Conservation (phyloP, 805 yeast genomes). For the Starmerella cellae region DNA sequence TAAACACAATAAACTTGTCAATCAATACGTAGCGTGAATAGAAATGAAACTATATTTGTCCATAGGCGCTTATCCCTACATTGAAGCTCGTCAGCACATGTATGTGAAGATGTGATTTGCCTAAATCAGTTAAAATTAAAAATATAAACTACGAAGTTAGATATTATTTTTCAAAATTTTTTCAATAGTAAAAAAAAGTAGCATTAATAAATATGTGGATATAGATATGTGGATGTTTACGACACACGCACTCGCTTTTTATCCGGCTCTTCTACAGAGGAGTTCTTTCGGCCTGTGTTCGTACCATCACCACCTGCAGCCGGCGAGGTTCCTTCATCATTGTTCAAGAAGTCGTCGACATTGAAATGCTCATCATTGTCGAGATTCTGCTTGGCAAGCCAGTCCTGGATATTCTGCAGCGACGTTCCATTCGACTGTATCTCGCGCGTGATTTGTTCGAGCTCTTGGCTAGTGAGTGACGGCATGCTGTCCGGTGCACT, state of each 20-base stretch:
- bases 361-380: constrained; percentile 16
- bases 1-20: too few species aligned
- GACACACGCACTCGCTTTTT: constrained; percentile 8
- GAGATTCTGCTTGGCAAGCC: constrained; percentile 9
- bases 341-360: constrained; percentile 20
- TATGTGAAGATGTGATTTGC: too few species aligned
- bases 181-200: constrained; percentile 12
- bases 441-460: constrained; percentile 15
- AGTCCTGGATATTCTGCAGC: constrained; percentile 18
- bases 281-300: not conserved
- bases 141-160: too few species aligned
- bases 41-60: too few species aligned
- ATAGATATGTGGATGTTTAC: not conserved
- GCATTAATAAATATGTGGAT: constrained; percentile 2
- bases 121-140: too few species aligned
- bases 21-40: too few species aligned
- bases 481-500: constrained; percentile 6
- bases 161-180: constrained; percentile 20
- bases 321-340: constrained; percentile 7
- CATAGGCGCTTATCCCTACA: too few species aligned
- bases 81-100: too few species aligned
- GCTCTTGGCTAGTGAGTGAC: constrained; percentile 11
- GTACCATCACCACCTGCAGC: not conserved
- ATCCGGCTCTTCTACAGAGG: constrained; percentile 6
- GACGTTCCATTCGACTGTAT: constrained; percentile 10